Conservation (phyloP, 306 rosid species). For the Sindora glabra region DNA sequence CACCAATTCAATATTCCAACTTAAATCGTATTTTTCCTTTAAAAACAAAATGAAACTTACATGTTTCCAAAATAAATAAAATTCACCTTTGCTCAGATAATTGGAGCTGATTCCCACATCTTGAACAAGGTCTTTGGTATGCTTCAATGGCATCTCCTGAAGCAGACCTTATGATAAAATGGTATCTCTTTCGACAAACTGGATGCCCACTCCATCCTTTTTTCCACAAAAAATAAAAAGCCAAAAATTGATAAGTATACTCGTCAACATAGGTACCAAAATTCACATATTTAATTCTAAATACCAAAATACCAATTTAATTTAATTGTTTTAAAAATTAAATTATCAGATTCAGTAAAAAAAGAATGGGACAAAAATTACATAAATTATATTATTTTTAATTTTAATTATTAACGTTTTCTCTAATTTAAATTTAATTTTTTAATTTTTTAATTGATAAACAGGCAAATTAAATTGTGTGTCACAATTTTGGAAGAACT, state of each 20-base stretch:
- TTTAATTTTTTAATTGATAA: too few relatives aligned
- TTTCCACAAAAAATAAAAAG: not conserved
- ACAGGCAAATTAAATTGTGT: too few relatives aligned
- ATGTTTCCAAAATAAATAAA: not conserved
- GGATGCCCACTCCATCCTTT: slow-evolving; percentile 45
- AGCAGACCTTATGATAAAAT: slow-evolving; percentile 31
- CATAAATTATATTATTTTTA: too few relatives aligned
- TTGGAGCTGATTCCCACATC: slow-evolving; percentile 12
- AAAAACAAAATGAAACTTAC: not conserved
- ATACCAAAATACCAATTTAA: too few relatives aligned
- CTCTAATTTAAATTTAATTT: too few relatives aligned
- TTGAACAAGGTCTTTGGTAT: slow-evolving; percentile 29
- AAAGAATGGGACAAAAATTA: too few relatives aligned
- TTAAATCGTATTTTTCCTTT: not conserved
- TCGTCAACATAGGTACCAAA: too few relatives aligned
- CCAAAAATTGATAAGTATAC: too few relatives aligned
- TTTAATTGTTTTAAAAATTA: too few relatives aligned
- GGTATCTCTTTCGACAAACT: slow-evolving; percentile 36
- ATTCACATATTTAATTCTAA: too few relatives aligned
- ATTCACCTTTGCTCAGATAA: slow-evolving; percentile 27
- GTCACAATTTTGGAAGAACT: not conserved
- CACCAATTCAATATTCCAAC: not conserved
- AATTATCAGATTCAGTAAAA: too few relatives aligned
- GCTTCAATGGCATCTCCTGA: slow-evolving; percentile 15
- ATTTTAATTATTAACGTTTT: too few relatives aligned